These are phyloP conservation scores for Stachybotrys echinatus DNA, from an alignment of 2,329 filamentous ascomycete species.

Conservation along the genomic window DNA sequence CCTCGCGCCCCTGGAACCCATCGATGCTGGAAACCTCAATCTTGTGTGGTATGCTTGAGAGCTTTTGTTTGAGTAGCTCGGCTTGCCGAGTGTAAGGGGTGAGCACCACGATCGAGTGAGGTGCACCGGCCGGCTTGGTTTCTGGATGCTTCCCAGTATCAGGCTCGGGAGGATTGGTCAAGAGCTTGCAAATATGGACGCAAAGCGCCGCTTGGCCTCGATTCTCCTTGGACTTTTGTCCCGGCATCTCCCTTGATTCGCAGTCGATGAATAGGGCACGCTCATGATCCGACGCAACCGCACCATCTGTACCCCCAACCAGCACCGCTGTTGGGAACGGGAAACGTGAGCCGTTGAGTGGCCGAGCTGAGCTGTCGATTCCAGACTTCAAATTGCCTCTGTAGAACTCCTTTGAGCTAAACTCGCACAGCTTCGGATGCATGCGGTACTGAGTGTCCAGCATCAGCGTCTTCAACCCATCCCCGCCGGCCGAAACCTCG, in stretches of 20 bases:
- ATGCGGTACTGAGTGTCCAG: slow-evolving; percentile 39
- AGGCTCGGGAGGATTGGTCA: slow-evolving; percentile 7
- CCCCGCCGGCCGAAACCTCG: neutral
- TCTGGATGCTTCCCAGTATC: neutral
- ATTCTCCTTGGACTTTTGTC: slow-evolving; percentile 32
- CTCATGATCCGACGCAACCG: slow-evolving; percentile 7
- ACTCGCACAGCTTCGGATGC: slow-evolving; percentile 32
- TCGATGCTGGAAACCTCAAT: slow-evolving; percentile 35
- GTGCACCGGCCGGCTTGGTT: neutral
- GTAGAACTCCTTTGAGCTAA: slow-evolving; percentile 35
- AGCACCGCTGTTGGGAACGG: slow-evolving; percentile 6
- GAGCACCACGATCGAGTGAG: slow-evolving; percentile 27
- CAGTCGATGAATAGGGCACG: slow-evolving; percentile 29
- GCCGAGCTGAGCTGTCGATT: slow-evolving; percentile 13
- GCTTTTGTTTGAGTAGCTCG: slow-evolving; percentile 19
- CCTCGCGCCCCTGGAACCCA: slow-evolving; percentile 36
- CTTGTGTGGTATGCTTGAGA: slow-evolving; percentile 11
- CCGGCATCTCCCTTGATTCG: slow-evolving; percentile 25
- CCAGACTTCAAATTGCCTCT: slow-evolving; percentile 26
- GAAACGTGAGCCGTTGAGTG: slow-evolving; percentile 10
- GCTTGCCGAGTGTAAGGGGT: slow-evolving; percentile 34
- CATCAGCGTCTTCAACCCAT: slow-evolving; percentile 27
- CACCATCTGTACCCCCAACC: slow-evolving; percentile 9
- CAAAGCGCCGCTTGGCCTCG: slow-evolving; percentile 30
- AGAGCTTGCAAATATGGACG: slow-evolving; percentile 22